Evolutionary conservation across 2,329 filamentous ascomycete species (phyloP).

Genomic region (Fusarium mundagurra): DNA sequence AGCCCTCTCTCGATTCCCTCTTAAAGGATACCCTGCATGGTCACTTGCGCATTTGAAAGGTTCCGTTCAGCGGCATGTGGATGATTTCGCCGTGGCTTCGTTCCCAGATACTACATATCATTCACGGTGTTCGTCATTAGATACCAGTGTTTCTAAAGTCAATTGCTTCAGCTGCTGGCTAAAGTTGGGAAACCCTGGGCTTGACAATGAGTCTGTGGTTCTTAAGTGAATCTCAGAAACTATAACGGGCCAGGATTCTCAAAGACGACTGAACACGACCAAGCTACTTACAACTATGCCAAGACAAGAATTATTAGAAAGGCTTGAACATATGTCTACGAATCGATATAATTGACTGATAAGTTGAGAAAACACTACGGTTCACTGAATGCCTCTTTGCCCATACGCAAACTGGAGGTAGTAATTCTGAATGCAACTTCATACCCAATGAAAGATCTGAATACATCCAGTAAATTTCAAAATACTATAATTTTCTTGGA

Average conservation of each 20-base stretch:
- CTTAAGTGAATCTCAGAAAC: background rate
- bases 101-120: background rate
- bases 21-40: background rate
- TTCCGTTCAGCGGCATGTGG: background rate
- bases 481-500: background rate
- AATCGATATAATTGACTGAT: background rate
- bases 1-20: background rate
- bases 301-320: background rate
- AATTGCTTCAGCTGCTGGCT: background rate
- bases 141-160: background rate
- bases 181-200: background rate
- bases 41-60: background rate
- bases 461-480: background rate
- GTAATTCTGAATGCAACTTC: background rate
- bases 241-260: too few relatives aligned
- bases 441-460: background rate
- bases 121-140: background rate
- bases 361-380: background rate
- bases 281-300: too few relatives aligned
- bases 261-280: background rate
- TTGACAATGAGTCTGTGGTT: background rate
- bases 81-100: background rate
- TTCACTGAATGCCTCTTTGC: background rate
- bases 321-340: background rate
- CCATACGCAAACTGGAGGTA: background rate